Evolutionary conservation across 202 grass and related monocot genomes (phyloP), one percentile per base, ranked within the genome.

Genomic region (Dendrocalamus latiflorus): DNA sequence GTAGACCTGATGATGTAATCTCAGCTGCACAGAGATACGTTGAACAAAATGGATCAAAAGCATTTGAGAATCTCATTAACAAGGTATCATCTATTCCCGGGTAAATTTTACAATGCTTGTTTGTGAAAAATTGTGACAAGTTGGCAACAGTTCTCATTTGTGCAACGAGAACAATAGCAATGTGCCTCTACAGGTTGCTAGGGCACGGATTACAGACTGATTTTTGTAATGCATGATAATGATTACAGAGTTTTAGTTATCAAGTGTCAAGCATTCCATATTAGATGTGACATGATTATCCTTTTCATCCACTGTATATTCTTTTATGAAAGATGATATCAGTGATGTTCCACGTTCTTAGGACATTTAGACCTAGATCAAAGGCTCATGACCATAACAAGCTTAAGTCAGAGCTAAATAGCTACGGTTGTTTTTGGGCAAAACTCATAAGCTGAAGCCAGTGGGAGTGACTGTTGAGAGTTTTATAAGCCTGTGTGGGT

Each of bases 41-140:
- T n/a, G n/a, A n/a, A n/a, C n/a, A n/a, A n/a, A n/a, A n/a, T n/a
- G n/a, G n/a, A n/a, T n/a, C n/a, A n/a, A n/a, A n/a, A n/a, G n/a
- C n/a, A n/a, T n/a, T n/a, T n/a, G 91, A 97, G 80, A 78, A 83
- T 62, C 82, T 97, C 26, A 73, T 97, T 62, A 97, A 72, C 82
- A 91, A 97, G 94, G 91, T 96, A 90, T 85, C 44, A 44, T 79
- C 28, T 76, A 18, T 83, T 64, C 49, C 7, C 22, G 55, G 18
- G 38, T 80, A 42, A 38, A 67, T 34, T 67, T 59, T 77, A 10
- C 45, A 53, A 41, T 75, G 62, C 8, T 66, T 17, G 1, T 45
- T 21, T 79, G 43, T 78, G 79, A n/a, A 75, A 51, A 72, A 45
- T 77, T 13, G 45, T 65, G 42, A n/a, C 21, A 55, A 79, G 39